Evolutionary conservation across 805 yeast genomes (phyloP), one percentile per base, ranked within the genome.

Genomic region (Metschnikowia arizonensis): DNA sequence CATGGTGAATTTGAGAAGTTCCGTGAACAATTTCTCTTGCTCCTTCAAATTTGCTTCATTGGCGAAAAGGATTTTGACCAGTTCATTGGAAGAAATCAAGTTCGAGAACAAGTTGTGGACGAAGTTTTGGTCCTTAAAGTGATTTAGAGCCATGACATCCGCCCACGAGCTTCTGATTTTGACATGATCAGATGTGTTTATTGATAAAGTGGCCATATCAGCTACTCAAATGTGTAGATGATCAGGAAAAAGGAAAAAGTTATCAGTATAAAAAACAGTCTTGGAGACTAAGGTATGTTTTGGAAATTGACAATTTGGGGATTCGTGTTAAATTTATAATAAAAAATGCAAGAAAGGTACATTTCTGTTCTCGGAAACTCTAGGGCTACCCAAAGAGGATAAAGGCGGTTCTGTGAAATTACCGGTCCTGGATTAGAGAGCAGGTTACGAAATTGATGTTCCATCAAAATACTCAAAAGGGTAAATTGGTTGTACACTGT

Each of bases 1-100:
- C 38, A 70, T 57, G 5, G 61, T 49, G 47, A 62, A 66, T 28
- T 56, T 58, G 38, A 71, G 58, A 40, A 69, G 55, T 44, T 70
- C 75, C 10, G 63, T 61, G 50, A 71, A 64, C 15, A 68, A 54
- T n/a, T 44, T 37, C n/a, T 66, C 50, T 35, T 71, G 74, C 42
- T 63, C 60, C 25, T 54, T 42, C 18, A 62, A 47, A n/a, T 48
- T 50, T 12, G 50, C 56, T 7, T 56, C 56, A 30, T 58, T 47
- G 24, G 48, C 42, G 40, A 65, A 61, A 10, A 55, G 40, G 14
- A 47, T 35, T 37, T 55, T 61, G 21, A 68, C 50, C 2, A 57
- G 46, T 0, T 65, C 54, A 49, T 66, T 63, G 17, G 64, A 57
- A 5, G 58, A 60, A n/a, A 69, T 45, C 48, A 71, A 61, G 45